Conservation (phyloP, 1,139 yeast genomes). For the Saccharomyces hybrid region DNA sequence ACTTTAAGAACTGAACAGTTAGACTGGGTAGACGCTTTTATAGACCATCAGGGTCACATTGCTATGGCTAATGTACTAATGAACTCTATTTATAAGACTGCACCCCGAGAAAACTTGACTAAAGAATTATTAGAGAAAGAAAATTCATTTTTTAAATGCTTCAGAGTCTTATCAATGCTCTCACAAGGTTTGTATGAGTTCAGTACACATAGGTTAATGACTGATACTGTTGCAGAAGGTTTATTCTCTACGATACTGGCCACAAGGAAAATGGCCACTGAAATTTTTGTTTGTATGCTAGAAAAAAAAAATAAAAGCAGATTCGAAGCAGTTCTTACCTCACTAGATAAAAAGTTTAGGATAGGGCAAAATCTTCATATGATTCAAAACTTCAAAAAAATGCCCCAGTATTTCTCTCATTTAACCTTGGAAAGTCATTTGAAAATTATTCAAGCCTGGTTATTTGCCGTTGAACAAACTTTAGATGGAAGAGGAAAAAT, state of each 20-base stretch:
- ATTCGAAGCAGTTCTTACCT: constrained; percentile 18
- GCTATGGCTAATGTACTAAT: constrained; percentile 60
- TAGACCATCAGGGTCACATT: constrained; percentile 82
- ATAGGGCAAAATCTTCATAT: constrained; percentile 46
- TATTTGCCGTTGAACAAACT: constrained; percentile 62
- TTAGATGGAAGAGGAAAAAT: constrained; percentile 82
- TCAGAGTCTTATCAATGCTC: constrained; percentile 52
- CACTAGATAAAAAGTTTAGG: constrained; percentile 22
- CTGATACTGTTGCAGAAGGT: constrained; percentile 55
- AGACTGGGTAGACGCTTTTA: constrained; percentile 78
- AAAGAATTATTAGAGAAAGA: constrained; percentile 47
- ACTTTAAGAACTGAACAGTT: constrained; percentile 87
- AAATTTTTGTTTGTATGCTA: constrained; percentile 53
- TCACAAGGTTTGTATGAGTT: constrained; percentile 52
- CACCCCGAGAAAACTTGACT: constrained; percentile 22
- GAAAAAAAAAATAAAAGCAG: constrained; percentile 41
- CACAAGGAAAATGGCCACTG: constrained; percentile 78
- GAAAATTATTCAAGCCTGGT: constrained; percentile 80
- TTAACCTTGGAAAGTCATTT: constrained; percentile 31
- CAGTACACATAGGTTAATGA: constrained; percentile 42
- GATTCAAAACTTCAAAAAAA: constrained; percentile 28
- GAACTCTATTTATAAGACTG: constrained; percentile 32
- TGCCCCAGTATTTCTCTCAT: constrained; percentile 18
- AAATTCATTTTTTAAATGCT: constrained; percentile 51
- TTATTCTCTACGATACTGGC: constrained; percentile 55